Evolutionary conservation across 2,329 filamentous ascomycete genomes (phyloP).

Genomic region (Ascochyta rabiei): DNA sequence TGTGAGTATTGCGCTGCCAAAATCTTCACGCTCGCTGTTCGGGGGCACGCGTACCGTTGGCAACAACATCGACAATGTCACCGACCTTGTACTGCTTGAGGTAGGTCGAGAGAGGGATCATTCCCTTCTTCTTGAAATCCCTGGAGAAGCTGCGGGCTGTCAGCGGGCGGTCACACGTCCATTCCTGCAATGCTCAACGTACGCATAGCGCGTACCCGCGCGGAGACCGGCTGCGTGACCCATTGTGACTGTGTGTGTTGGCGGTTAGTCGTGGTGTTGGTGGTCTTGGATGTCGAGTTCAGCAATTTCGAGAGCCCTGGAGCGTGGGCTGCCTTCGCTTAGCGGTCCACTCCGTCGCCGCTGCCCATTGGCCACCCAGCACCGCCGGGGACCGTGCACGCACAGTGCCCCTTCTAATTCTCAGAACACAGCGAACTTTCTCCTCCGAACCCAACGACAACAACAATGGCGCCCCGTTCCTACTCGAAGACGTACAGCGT

Average conservation of each 20-base stretch:
- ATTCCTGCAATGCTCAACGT: constrained; percentile 21
- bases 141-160: constrained; percentile 70
- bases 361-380: constrained; percentile 8
- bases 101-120: constrained; percentile 93
- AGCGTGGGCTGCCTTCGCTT: constrained; percentile 18
- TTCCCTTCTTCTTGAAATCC: constrained; percentile 92
- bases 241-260: constrained; percentile 30
- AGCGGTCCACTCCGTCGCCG: constrained; percentile 12
- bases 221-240: constrained; percentile 59
- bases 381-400: constrained; percentile 4
- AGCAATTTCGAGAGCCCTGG: constrained; percentile 8
- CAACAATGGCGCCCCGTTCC: constrained; percentile 62
- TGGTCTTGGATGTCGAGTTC: background rate
- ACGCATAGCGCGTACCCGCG: constrained; percentile 52
- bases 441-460: constrained; percentile 37
- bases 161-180: constrained; percentile 24
- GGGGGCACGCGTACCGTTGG: constrained; percentile 82
- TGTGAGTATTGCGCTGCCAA: constrained; percentile 17
- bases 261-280: constrained; percentile 14
- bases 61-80: constrained; percentile 98
- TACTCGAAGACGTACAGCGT: constrained; percentile 99
- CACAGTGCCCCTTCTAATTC: constrained; percentile 16
- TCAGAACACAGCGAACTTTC: constrained; percentile 27
- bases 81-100: constrained; percentile 94
- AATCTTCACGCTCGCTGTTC: constrained; percentile 5